Percentiles rank a stretch among this genome's conserved stretches.
phyloP scores from a whole-genome alignment of 768 basidiomycete species.

The Russula sp. region DNA sequence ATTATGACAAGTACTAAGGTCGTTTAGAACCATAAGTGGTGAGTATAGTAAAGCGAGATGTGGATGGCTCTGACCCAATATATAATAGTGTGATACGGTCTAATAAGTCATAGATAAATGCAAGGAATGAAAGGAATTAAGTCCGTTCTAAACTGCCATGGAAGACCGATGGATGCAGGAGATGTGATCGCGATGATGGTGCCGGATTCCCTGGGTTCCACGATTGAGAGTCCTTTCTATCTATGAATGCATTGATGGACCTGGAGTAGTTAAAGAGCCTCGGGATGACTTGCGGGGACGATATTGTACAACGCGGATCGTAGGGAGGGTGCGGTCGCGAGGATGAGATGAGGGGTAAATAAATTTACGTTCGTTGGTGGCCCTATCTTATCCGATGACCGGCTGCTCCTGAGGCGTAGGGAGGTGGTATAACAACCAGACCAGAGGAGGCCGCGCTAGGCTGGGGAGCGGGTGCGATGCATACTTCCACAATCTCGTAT shows the following conservation, averaged over 20 bases:
- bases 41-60: neutral
- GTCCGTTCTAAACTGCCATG: too few species aligned
- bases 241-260: too few species aligned
- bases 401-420: neutral
- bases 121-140: too few species aligned
- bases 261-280: too few species aligned
- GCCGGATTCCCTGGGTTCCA: neutral
- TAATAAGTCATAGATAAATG: too few species aligned
- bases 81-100: too few species aligned
- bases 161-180: too few species aligned
- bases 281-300: too few species aligned
- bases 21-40: neutral
- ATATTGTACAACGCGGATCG: neutral
- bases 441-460: neutral
- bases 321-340: neutral
- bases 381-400: neutral
- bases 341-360: neutral
- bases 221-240: neutral
- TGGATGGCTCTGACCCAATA: too few species aligned
- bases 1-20: neutral
- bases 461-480: slow-evolving; percentile 8
- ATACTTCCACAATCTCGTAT: slow-evolving; percentile 29
- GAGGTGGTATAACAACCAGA: slow-evolving; percentile 3
- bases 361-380: neutral
- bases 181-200: too few species aligned